Conservation (phyloP, 1,139 yeast species). For the Citeromyces siamensis region DNA sequence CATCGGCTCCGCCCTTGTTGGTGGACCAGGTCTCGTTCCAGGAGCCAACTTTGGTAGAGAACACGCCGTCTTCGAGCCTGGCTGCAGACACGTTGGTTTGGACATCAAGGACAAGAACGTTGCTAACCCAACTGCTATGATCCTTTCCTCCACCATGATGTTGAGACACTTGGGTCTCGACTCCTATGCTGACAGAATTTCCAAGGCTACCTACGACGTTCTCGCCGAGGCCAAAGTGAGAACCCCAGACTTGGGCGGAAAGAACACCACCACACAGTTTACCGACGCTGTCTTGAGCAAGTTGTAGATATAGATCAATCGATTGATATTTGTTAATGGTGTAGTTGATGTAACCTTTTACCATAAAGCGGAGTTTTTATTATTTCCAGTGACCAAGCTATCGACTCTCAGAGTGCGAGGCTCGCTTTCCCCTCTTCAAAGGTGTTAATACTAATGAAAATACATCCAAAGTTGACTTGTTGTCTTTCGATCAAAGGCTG, state of each 20-base stretch:
- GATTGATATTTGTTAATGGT: no score
- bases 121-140: slow-evolving; percentile 97
- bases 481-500: no score
- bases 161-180: slow-evolving; percentile 93
- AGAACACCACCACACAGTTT: slow-evolving; percentile 79
- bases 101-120: slow-evolving; percentile 97
- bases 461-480: no score
- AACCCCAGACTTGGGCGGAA: slow-evolving; percentile 94
- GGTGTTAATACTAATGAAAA: no score
- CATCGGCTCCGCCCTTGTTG: slow-evolving; percentile 92
- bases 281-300: slow-evolving; percentile 67
- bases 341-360: no score
- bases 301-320: no score
- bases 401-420: no score
- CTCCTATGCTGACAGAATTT: slow-evolving; percentile 71
- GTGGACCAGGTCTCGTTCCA: slow-evolving; percentile 97
- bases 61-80: slow-evolving; percentile 97
- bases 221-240: slow-evolving; percentile 93
- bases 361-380: no score
- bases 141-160: slow-evolving; percentile 96
- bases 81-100: slow-evolving; percentile 98
- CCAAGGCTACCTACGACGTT: slow-evolving; percentile 80
- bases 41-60: slow-evolving; percentile 99
- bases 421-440: no score
- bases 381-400: no score